Evolutionary conservation across 352 stramenopile species (phyloP), one percentile per base, ranked within the genome.

Genomic region (Globisporangium spiculum): DNA sequence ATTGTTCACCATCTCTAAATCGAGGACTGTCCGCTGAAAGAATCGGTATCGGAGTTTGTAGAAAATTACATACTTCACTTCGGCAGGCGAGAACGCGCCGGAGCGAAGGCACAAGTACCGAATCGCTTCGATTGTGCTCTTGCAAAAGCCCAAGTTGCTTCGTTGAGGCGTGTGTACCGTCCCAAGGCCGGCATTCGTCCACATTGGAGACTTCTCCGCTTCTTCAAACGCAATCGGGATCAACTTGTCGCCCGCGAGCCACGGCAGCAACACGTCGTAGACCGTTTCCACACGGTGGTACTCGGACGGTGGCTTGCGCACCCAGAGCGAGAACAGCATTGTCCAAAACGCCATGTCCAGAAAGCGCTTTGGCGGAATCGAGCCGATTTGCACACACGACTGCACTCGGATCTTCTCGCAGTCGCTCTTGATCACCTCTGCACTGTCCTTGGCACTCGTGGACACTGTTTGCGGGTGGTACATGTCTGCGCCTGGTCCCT

Each of bases 231-330:
- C 87, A 24, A 94, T 62, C 5, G 88, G 86, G 30, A 97, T 60
- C 34, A 96, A 65, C 44, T 81, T 81, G 64, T 94, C 84, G 14
- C 81, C 80, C 30, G 87, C 84, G 20, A 97, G 79, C 84, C 90
- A 97, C 22, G 91, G 91, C 18, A 97, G 63, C 10, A 97, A 60
- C 36, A 97, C 89, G 62, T 97, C 91, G 66, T 97, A 97, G 26
- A 97, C 76, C 5, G 82, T 93, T 67, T 96, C 88, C 14, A 93
- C 79, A 44, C 88, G 81, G 65, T 97, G 88, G 69, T 95, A 96
- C 68, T 97, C 89, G 58, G 86, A 93, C 27, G 90, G 76, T 4
- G 87, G 85, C 59, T 90, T 91, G 66, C 86, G 86, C 65, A 94
- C 76, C 88, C 89, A 96, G 0, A 95, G 78, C 55, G 89, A 95